Percentiles rank a stretch among this genome's conserved stretches.
Conservation (phyloP, 495 filamentous ascomycete species). For the Penicillium herquei region DNA sequence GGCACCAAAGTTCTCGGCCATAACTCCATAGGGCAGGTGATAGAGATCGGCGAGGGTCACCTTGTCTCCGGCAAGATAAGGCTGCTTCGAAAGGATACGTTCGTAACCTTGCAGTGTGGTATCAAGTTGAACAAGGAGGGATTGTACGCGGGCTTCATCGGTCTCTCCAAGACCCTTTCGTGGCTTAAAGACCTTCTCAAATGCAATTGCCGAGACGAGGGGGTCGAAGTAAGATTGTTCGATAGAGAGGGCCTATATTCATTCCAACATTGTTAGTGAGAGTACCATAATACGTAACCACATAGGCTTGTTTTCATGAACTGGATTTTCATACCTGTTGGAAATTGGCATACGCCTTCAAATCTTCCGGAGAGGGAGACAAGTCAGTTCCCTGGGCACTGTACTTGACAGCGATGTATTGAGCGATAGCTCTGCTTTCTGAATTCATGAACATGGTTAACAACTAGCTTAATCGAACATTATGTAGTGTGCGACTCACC, state of each 20-base stretch:
- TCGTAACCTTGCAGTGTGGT: slow-evolving; percentile 1
- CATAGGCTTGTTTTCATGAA: not conserved
- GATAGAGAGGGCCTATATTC: slow-evolving; percentile 1
- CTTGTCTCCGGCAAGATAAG: slow-evolving; percentile 5
- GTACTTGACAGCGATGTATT: not conserved
- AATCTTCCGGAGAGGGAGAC: not conserved
- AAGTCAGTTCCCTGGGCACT: not conserved
- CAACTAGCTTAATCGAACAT: not conserved
- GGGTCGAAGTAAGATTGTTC: slow-evolving; percentile 10
- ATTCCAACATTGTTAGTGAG: not conserved
- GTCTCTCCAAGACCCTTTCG: slow-evolving; percentile 2
- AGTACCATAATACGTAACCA: not conserved
- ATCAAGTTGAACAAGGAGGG: not conserved
- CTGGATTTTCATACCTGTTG: not conserved
- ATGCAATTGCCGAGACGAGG: slow-evolving; percentile 3
- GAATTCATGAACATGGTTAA: not conserved
- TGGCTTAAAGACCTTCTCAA: slow-evolving; percentile 7
- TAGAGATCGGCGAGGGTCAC: slow-evolving; percentile 5
- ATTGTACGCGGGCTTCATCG: slow-evolving; percentile 6
- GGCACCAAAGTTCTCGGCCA: not conserved
- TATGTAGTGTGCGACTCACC: not conserved
- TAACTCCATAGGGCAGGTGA: slow-evolving; percentile 2
- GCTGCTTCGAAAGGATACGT: slow-evolving; percentile 4
- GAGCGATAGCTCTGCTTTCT: slow-evolving; percentile 3
- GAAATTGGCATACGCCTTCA: not conserved